Base-by-base conservation (phyloP, 2,329 filamentous ascomycete species). In the Clarireedia paspali region DNA sequence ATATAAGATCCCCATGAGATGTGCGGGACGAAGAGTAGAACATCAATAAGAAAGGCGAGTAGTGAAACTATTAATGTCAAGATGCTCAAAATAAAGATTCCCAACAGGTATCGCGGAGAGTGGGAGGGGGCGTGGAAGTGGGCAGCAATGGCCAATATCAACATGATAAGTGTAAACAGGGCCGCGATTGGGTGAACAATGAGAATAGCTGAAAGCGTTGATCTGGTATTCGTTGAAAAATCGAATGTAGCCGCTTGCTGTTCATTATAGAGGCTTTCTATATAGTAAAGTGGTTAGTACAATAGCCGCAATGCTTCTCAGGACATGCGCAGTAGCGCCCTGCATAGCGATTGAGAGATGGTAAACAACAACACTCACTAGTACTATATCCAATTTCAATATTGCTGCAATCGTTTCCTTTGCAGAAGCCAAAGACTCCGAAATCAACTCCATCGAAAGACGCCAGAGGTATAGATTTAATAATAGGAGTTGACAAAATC, bases 1-100 rank as follows among this genome's bases (percentile, higher is more conserved):
- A 97, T 83, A 78, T 92, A 99, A 58, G 91, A 91, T 61, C 91
- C 94, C 90, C 91, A 97, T 68, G 85, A 83, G 74, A 96, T 75
- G 71, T 97, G 91, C 48, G 94, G 94, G 15, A 96, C 88, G 69
- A 99, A 99, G 23, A 99, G 78, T 36, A 99, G 77, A 26, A 97
- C 89, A 71, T 99, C 94, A 66, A 97, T 85, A 26, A 99, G 76
- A 73, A 97, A 97, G 24, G 91, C 88, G 56, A 96, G 78, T 1
- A 96, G 78, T 47, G 89, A 86, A 62, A 94, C 80, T 30, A 97
- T 75, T 47, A 97, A 84, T 7, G 91, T 91, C 50, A 95, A 80
- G 60, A 97, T 84, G 56, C 88, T 86, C 63, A 97, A 80, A 61
- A 97, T 91, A 62, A 96, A 85, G 36, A 97, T 77, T 27, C 83